A percentile compares a stretch with the other conserved stretches of the same genome.
Conservation (phyloP, 306 rosid species). For the Luffa aegyptiaca region DNA sequence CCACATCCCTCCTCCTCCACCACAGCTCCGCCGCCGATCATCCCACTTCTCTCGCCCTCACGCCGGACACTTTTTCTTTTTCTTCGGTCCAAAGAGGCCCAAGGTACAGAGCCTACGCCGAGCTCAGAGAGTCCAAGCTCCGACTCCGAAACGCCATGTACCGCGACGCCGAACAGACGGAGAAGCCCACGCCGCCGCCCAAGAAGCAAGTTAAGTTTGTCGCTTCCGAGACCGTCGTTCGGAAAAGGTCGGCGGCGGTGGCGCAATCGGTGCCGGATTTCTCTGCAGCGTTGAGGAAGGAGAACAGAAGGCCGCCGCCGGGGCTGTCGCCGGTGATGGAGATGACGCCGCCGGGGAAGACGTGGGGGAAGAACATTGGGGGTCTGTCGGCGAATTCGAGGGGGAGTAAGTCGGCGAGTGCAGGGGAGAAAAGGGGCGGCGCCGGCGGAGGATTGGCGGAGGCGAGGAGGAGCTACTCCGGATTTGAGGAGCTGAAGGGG, state of each 20-base stretch:
- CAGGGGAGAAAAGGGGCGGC: constrained; percentile 45
- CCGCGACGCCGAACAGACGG: constrained; percentile 13
- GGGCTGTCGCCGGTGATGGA: constrained; percentile 33
- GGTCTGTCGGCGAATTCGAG: constrained; percentile 36
- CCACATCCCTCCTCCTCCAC: constrained; percentile 52
- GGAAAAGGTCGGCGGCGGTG: constrained; percentile 33
- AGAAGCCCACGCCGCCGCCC: constrained; percentile 27
- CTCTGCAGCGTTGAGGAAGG: constrained; percentile 57
- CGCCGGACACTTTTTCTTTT: constrained; percentile 20
- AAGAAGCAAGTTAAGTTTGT: constrained; percentile 67
- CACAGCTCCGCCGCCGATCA: constrained; percentile 29
- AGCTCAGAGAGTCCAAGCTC: constrained; percentile 52
- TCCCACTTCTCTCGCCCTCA: constrained; percentile 33
- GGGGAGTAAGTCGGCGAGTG: constrained; percentile 73
- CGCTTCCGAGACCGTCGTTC: constrained; percentile 10
- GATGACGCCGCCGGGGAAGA: constrained; percentile 64
- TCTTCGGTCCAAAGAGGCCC: constrained; percentile 61
- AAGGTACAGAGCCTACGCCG: constrained; percentile 59
- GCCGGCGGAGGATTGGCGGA: constrained; percentile 26
- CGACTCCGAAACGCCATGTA: constrained; percentile 24
- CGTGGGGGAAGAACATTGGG: constrained; percentile 25
- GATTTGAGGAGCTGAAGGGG: constrained; percentile 55
- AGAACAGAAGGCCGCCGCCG: constrained; percentile 52
- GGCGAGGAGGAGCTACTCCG: constrained; percentile 69
- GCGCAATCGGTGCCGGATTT: constrained; percentile 97